Evolutionary conservation across 306 rosid species (phyloP), one percentile per base, ranked within the genome.

Genomic region (Prunus davidiana): DNA sequence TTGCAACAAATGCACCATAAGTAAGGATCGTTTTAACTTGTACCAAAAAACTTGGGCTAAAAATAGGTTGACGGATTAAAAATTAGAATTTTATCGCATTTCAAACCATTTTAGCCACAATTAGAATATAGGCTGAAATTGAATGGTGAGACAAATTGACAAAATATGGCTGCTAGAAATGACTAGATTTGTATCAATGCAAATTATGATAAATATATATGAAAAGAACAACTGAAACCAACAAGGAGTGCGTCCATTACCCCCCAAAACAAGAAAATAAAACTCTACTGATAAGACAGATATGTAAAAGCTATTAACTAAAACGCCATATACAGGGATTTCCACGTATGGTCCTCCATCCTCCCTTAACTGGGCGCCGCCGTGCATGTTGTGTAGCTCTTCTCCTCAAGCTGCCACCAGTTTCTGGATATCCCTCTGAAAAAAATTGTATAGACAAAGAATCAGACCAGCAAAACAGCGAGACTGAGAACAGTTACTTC

Each of bases 341-440:
- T 74, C 60, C 66, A 75, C 69, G 62, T 24, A 52, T 47, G 64
- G 16, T 50, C 78, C 46, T 50, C 78, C 46, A 13, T 34, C 60
- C 72, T 62, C 77, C 57, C 19, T 27, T 4, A 67, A 67, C 69
- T 15, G 82, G 34, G 4, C 2, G n/a, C 24, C 27, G 52, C 80
- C 63, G 16, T 46, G 51, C 51, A 64, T 52, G 68, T 63, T 73
- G 69, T 73, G 15, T 50, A 12, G 18, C 66, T 67, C 80, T 67
- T 46, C 65, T 25, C 51, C 67, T 90, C 87, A 92, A 0, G 93
- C 96, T 18, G 96, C 93, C 38, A 92, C 85, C 70, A 96, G 89
- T 84, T 84, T 87, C 82, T 96, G 96, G 71, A 96, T 88, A 82
- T 92, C 99, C 90, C 87, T 96, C 98, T 92, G 92, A 70, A 84